Conservation (phyloP, 1,139 yeast genomes). For the Geotrichum carabidarum region DNA sequence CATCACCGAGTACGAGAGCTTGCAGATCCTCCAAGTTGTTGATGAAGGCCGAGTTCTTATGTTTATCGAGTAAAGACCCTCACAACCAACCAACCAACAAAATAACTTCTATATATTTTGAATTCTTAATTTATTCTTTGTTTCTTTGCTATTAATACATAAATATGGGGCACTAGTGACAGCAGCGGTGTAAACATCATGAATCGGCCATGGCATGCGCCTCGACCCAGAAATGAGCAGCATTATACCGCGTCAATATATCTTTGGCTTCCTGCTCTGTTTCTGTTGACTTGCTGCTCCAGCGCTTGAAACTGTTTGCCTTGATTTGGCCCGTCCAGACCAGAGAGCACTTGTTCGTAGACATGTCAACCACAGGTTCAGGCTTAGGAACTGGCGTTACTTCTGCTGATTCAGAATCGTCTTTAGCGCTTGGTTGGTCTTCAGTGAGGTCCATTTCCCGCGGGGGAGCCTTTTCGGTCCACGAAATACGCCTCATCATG, state of each 20-base stretch:
- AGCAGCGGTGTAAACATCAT: not conserved
- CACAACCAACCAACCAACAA: not conserved
- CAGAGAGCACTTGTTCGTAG: conserved; percentile 48
- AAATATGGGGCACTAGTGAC: not conserved
- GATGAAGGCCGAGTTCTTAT: conserved; percentile 41
- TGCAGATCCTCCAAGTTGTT: conserved; percentile 72
- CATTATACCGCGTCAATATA: conserved; percentile 47
- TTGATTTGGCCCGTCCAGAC: conserved; percentile 75
- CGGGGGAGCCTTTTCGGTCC: conserved; percentile 51
- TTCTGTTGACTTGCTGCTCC: conserved; percentile 52
- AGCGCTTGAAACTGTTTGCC: conserved; percentile 51
- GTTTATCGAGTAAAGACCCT: conserved; percentile 23
- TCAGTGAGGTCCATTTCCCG: conserved; percentile 21
- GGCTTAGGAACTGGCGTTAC: conserved; percentile 1
- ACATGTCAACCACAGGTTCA: conserved; percentile 38
- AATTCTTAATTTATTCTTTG: not conserved
- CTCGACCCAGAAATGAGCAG: conserved; percentile 55
- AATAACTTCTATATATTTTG: not conserved
- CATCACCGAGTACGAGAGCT: conserved; percentile 63
- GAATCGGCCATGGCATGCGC: conserved; percentile 22
- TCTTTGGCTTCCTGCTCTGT: conserved; percentile 54
- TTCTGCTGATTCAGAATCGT: conserved; percentile 1
- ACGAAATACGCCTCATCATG: conserved; percentile 57
- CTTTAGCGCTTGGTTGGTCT: not conserved
- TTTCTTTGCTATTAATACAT: not conserved